Base-by-base conservation (phyloP, 176 grass and related monocot species). In the Alloteropsis semialata region DNA sequence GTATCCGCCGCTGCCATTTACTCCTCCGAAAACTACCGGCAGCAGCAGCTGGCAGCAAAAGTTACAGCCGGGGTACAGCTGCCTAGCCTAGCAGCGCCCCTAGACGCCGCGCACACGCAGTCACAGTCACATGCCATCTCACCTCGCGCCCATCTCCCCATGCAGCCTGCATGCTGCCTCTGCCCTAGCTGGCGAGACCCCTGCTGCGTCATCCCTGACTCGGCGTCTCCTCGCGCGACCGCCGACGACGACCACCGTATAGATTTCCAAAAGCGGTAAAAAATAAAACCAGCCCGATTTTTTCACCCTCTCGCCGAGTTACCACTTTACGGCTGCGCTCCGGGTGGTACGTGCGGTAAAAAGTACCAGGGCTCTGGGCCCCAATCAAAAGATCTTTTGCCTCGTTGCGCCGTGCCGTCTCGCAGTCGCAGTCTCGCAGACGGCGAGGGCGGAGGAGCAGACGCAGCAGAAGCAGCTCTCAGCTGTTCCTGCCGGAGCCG, bases 151-250 rank as follows among this genome's bases (percentile, higher is more conserved):
- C 27, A 5, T 57, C 24, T 43, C 25, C 56, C 37, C 37, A 65
- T 38, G 49, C 58, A 79, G 61, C 36, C 65, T 33, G 76, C 44
- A 24, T 15, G 46, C 27, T 12, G n/a, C 68, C 69, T 32, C 45
- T 46, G 57, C 38, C 28, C 19, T 54, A n/a, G 67, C 39, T 65
- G 41, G 19, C 71, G 25, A 22, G 12, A 11, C 41, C 39, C 39
- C 38, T 75, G 82, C 38, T 75, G 77, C 70, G 82, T 85, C 82
- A 69, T 79, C 87, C 80, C 81, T 66, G 81, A 79, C 81, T 65
- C 46, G 15, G n/a, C 56, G n/a, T 12, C 45, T 51, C 54, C 62
- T 64, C 76, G 72, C 48, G 11, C 60, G 45, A 45, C 48, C 41
- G 53, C 18, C 36, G 19, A 22, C 6, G 69, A 22, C 3, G 18